Evolutionary conservation across 129 eudicot genomes (phyloP).

Genomic region (Arctium lappa): DNA sequence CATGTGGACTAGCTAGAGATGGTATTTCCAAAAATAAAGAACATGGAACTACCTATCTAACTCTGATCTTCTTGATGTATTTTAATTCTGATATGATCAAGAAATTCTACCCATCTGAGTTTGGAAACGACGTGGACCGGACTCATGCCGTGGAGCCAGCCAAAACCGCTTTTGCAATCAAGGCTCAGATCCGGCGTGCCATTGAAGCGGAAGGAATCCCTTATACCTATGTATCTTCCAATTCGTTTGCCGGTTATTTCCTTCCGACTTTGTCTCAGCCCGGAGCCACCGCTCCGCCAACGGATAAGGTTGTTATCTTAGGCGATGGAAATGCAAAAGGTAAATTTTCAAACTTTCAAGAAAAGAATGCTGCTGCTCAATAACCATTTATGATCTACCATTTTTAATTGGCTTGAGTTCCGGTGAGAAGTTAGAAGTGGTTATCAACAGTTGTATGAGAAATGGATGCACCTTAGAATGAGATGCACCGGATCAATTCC

Average conservation of each 20-base stretch:
- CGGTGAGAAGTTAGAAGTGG: no score
- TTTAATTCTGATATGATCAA: slow-evolving; percentile 9
- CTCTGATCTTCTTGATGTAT: not conserved
- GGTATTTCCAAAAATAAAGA: not conserved
- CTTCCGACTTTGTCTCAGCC: slow-evolving; percentile 41
- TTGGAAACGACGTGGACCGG: slow-evolving; percentile 49
- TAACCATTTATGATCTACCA: no score
- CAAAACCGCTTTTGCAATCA: slow-evolving; percentile 28
- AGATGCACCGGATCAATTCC: no score
- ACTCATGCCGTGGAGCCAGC: slow-evolving; percentile 45
- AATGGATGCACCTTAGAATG: no score
- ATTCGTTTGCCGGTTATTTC: slow-evolving; percentile 40
- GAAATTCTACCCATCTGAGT: slow-evolving; percentile 52
- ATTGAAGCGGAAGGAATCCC: slow-evolving; percentile 45
- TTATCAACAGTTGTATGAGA: no score
- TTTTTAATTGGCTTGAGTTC: no score
- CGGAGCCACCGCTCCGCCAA: slow-evolving; percentile 42
- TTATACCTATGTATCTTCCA: slow-evolving; percentile 34
- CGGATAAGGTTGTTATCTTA: slow-evolving; percentile 43
- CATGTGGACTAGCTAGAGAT: not conserved
- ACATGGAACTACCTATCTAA: not conserved
- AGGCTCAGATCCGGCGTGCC: slow-evolving; percentile 41
- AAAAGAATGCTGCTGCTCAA: not conserved
- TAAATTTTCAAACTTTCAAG: not conserved
- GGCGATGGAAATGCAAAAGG: slow-evolving; percentile 56